Evolutionary conservation across 371 early-diverging fungal species (phyloP).

Genomic region (Lichtheimia hyalospora): DNA sequence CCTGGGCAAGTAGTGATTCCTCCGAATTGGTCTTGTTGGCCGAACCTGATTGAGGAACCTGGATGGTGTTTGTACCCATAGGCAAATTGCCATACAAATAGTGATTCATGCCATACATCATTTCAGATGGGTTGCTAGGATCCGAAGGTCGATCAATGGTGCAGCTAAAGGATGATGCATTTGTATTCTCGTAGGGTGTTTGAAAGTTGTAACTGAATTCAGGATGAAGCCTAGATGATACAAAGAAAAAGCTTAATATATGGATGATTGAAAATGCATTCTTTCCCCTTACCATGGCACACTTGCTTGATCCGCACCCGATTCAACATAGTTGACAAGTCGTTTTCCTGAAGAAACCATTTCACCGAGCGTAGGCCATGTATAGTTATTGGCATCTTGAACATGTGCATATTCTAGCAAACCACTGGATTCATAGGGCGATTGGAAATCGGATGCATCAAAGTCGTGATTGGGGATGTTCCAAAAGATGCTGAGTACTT

Average conservation of each 20-base stretch:
- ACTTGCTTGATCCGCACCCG: conserved; percentile 45
- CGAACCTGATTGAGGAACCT: conserved; percentile 52
- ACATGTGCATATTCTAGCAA: conserved; percentile 54
- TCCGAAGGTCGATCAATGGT: conserved; percentile 54
- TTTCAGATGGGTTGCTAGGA: conserved; percentile 23
- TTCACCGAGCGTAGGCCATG: conserved; percentile 70
- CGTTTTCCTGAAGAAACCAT: conserved; percentile 69
- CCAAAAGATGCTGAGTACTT: conserved; percentile 73
- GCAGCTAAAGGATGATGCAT: conserved; percentile 43
- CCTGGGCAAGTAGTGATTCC: conserved; percentile 40
- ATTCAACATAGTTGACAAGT: conserved; percentile 65
- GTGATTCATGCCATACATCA: conserved; percentile 66
- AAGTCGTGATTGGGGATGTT: conserved; percentile 60
- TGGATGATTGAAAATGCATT: neutral
- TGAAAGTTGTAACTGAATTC: conserved; percentile 61
- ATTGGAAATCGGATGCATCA: conserved; percentile 44
- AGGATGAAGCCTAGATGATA: conserved; percentile 43
- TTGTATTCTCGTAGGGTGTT: conserved; percentile 53
- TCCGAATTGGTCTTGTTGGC: conserved; percentile 53
- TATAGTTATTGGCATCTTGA: conserved; percentile 34
- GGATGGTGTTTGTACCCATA: conserved; percentile 28
- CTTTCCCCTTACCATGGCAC: conserved; percentile 59
- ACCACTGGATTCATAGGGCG: conserved; percentile 57
- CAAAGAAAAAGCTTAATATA: neutral
- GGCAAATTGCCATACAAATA: conserved; percentile 48